Conservation (phyloP, 192 early-diverging fungal genomes). For the Ambispora gerdemannii region DNA sequence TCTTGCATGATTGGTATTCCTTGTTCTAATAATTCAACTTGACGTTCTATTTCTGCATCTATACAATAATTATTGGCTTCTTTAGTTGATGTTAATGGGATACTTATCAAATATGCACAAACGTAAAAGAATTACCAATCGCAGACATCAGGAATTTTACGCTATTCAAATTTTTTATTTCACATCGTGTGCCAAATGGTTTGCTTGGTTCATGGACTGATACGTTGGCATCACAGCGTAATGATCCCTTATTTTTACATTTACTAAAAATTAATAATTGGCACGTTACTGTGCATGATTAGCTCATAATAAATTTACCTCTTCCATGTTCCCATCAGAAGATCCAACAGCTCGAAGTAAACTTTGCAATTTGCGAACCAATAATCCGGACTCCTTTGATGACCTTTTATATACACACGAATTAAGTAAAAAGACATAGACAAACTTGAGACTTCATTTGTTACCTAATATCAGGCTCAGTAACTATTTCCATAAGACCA, state of each 20-base stretch:
- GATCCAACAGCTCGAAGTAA: slow-evolving; percentile 68
- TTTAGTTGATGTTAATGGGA: no score
- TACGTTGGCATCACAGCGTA: slow-evolving; percentile 92
- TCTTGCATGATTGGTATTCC: slow-evolving; percentile 62
- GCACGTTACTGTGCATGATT: not conserved
- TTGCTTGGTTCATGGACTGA: slow-evolving; percentile 63
- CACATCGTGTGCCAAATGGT: slow-evolving; percentile 64
- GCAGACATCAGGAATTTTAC: slow-evolving; percentile 65
- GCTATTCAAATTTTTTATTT: slow-evolving; percentile 81
- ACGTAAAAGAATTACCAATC: slow-evolving; percentile 46
- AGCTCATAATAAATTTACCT: slow-evolving; percentile 44
- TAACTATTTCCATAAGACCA: slow-evolving; percentile 90
- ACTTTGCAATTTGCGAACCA: slow-evolving; percentile 76
- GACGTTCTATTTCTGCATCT: slow-evolving; percentile 81
- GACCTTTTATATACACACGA: slow-evolving; percentile 40
- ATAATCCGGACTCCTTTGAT: slow-evolving; percentile 65
- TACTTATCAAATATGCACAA: no score
- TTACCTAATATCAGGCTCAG: slow-evolving; percentile 72
- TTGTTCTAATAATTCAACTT: slow-evolving; percentile 58
- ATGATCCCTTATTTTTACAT: slow-evolving; percentile 60
- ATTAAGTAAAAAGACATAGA: slow-evolving; percentile 1
- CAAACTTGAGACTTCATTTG: not conserved
- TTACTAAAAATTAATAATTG: not conserved
- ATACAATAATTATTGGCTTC: no score
- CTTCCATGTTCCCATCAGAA: slow-evolving; percentile 81